phyloP scores from a whole-genome alignment of 352 stramenopile species.

The Globisporangium abappressorium region DNA sequence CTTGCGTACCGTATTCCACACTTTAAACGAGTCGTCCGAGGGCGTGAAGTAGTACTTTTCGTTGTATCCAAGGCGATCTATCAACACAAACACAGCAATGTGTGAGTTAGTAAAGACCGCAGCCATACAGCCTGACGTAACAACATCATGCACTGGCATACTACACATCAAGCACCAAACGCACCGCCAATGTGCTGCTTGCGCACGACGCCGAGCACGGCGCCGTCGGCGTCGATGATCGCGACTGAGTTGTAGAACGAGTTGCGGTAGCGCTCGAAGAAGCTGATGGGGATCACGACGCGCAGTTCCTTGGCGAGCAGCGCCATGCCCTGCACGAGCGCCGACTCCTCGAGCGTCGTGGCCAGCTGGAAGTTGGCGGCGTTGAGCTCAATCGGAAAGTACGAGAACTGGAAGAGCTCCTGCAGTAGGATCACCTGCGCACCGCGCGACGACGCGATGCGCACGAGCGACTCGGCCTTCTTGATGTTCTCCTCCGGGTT shows the following conservation, averaged over 20 bases:
- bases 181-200: slow-evolving; percentile 90
- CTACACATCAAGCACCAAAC: background rate
- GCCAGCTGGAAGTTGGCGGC: slow-evolving; percentile 86
- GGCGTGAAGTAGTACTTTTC: slow-evolving; percentile 94
- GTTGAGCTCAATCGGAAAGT: slow-evolving; percentile 91
- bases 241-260: slow-evolving; percentile 93
- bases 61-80: slow-evolving; percentile 88
- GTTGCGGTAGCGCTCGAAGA: slow-evolving; percentile 89
- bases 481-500: slow-evolving; percentile 90
- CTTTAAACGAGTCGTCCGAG: slow-evolving; percentile 86
- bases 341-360: slow-evolving; percentile 79
- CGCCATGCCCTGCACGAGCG: slow-evolving; percentile 85
- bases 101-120: background rate
- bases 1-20: slow-evolving; percentile 79
- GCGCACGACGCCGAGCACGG: slow-evolving; percentile 78
- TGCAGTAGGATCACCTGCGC: slow-evolving; percentile 90
- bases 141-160: background rate
- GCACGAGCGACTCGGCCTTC: slow-evolving; percentile 87
- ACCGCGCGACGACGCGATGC: slow-evolving; percentile 82
- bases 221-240: slow-evolving; percentile 89
- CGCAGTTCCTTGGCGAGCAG: slow-evolving; percentile 87
- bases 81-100: background rate
- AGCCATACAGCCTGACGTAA: background rate
- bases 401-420: slow-evolving; percentile 90
- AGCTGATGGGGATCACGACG: slow-evolving; percentile 91